phyloP scores from a whole-genome alignment of 2,329 filamentous ascomycete genomes.

The Tolypocladium sp. region DNA sequence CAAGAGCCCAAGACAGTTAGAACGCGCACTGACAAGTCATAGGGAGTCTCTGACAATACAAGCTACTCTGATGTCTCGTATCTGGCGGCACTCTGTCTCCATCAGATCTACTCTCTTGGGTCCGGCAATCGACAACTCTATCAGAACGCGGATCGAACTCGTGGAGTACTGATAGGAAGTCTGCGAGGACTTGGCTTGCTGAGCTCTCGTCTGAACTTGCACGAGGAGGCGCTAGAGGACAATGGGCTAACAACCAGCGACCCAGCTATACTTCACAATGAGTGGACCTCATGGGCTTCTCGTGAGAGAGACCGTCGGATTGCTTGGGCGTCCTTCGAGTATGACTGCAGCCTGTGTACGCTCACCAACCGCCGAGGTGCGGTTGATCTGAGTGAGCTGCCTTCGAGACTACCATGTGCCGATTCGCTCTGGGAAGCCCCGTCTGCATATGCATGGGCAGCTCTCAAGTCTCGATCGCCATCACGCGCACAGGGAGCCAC shows the following conservation, averaged over 20 bases:
- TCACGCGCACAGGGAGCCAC: conserved; percentile 1
- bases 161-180: conserved; percentile 16
- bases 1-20: too few species aligned
- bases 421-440: conserved; percentile 19
- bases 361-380: conserved; percentile 17
- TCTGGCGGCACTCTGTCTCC: conserved; percentile 17
- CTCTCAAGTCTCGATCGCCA: conserved; percentile 8
- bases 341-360: conserved; percentile 21
- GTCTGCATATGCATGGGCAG: conserved; percentile 15
- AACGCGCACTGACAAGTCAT: background rate
- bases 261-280: background rate
- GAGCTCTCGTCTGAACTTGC: conserved; percentile 7
- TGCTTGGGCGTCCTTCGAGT: conserved; percentile 21
- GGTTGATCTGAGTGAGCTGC: conserved; percentile 19
- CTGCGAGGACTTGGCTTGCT: conserved; percentile 17
- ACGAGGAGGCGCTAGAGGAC: conserved; percentile 1
- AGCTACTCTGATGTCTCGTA: conserved; percentile 16
- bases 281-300: conserved; percentile 15
- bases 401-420: conserved; percentile 14
- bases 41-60: conserved; percentile 13
- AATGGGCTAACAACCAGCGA: background rate
- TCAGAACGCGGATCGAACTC: conserved; percentile 17
- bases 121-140: conserved; percentile 20
- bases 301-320: conserved; percentile 14
- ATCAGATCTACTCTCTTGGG: conserved; percentile 22